A percentile compares a stretch with the other conserved stretches of the same genome.
phyloP scores from a whole-genome alignment of 1,139 yeast genomes.

The Chernovozyma sophiae-reginae region DNA sequence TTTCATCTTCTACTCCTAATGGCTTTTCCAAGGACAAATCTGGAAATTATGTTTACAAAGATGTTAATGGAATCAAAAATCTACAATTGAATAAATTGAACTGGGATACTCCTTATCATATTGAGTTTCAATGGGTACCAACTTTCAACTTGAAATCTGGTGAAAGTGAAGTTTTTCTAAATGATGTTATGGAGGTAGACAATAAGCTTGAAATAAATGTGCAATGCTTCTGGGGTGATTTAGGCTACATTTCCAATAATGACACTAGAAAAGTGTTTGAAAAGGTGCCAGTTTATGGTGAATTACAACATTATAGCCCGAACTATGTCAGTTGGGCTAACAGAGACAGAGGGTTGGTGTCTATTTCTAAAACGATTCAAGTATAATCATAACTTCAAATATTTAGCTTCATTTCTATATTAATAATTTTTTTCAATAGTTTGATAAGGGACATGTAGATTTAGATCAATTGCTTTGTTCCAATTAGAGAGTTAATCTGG shows the following conservation, averaged over 20 bases:
- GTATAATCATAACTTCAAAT: too few relatives aligned
- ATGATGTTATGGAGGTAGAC: constrained; percentile 10
- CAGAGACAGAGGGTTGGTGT: constrained; percentile 61
- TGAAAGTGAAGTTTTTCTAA: constrained; percentile 16
- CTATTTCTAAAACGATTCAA: constrained; percentile 43
- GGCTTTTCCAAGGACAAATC: constrained; percentile 49
- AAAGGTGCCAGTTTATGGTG: constrained; percentile 66
- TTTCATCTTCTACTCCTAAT: constrained; percentile 30
- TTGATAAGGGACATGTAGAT: too few relatives aligned
- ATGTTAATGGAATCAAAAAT: constrained; percentile 57
- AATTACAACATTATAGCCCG: constrained; percentile 63
- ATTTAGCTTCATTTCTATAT: too few relatives aligned
- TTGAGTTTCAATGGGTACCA: constrained; percentile 80
- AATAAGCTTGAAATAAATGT: constrained; percentile 50
- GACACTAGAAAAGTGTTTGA: constrained; percentile 13
- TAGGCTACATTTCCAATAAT: constrained; percentile 16
- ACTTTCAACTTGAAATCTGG: constrained; percentile 25
- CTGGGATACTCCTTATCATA: constrained; percentile 54
- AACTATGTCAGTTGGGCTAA: constrained; percentile 63
- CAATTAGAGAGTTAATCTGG: too few relatives aligned
- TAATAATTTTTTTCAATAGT: too few relatives aligned
- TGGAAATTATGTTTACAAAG: constrained; percentile 52
- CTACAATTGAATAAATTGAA: constrained; percentile 60
- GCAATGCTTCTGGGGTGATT: constrained; percentile 74
- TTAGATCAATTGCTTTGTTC: too few relatives aligned